Percentiles rank a stretch among this genome's conserved stretches.
Evolutionary conservation across 306 rosid species (phyloP).

Genomic region (Quercus suber): DNA sequence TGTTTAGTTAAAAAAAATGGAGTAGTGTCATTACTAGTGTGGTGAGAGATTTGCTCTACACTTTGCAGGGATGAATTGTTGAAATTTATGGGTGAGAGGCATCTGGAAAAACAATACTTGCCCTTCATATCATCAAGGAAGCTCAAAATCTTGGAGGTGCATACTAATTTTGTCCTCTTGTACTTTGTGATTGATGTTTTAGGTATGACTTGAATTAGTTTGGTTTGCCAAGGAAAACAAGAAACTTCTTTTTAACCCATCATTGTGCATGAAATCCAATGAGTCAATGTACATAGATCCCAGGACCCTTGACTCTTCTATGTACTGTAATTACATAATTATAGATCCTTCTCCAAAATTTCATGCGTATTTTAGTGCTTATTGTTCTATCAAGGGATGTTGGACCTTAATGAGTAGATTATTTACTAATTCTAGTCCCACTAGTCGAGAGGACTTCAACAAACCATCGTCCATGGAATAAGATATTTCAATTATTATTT

Average conservation of each 20-base stretch:
- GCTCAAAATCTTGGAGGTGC: conserved; percentile 91
- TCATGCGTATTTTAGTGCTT: no score
- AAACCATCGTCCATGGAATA: no score
- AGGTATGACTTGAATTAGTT: no score
- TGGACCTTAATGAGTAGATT: background rate
- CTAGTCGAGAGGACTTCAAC: no score
- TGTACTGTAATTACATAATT: background rate
- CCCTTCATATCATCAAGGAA: conserved; percentile 49
- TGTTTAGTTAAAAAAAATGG: background rate
- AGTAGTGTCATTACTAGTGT: background rate
- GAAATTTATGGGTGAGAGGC: no score
- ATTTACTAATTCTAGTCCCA: no score
- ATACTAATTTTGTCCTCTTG: background rate
- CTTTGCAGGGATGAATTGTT: background rate
- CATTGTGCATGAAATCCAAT: background rate
- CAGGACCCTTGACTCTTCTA: background rate
- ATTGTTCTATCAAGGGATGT: background rate
- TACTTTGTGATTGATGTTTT: background rate
- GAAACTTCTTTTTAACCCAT: no score
- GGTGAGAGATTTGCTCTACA: background rate
- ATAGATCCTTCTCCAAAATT: background rate
- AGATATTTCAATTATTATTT: no score
- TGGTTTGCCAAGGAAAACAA: no score
- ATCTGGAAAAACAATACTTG: no score
- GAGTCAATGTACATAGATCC: background rate